Base-by-base conservation (phyloP, 805 yeast genomes). In the Saturnispora bothae region DNA sequence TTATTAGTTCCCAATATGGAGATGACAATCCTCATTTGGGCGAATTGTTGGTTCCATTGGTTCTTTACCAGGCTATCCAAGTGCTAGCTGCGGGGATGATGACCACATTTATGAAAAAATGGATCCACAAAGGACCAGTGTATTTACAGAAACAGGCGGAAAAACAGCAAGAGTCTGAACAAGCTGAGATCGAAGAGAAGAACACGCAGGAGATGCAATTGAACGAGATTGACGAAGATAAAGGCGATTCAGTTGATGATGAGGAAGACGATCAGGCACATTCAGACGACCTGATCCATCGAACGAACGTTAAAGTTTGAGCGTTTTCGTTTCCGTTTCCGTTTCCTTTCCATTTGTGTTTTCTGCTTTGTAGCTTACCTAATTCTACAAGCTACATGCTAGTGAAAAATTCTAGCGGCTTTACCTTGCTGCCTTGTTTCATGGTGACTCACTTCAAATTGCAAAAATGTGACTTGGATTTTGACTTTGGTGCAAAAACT, bases 31-130 rank as follows among this genome's bases (percentile, higher is more conserved):
- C 68, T 8, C 64, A 74, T 47, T 60, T 84, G 44, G 95, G 95
- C 14, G 70, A 71, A 37, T 59, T 86, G 29, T 61, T 86, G 30
- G 86, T 83, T 14, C 89, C 95, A 0, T 65, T 86, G 51, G 95
- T 86, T 6, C 63, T 86, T 39, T 86, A 83, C 56, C 95, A 84
- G 59, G 78, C 85, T 16, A 86, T 82, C 52, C 96, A 86, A 62
- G 94, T 86, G 15, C 64, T 83, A 34, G 71, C 83, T 19, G 95
- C 95, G 0, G 84, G 82, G 49, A 54, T 82, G 5, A 61, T 84
- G 44, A 81, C 81, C 9, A 68, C 69, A 3, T 60, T 73, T 27
- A 77, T 83, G 71, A 74, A 71, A 46, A 65, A 67, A 45, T 86
- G 95, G 95, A 71, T 78, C 34, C 60, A 61, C 45, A 44, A 48